Base-by-base conservation (phyloP, 1,139 yeast species). In the Meyerozyma sp. region DNA sequence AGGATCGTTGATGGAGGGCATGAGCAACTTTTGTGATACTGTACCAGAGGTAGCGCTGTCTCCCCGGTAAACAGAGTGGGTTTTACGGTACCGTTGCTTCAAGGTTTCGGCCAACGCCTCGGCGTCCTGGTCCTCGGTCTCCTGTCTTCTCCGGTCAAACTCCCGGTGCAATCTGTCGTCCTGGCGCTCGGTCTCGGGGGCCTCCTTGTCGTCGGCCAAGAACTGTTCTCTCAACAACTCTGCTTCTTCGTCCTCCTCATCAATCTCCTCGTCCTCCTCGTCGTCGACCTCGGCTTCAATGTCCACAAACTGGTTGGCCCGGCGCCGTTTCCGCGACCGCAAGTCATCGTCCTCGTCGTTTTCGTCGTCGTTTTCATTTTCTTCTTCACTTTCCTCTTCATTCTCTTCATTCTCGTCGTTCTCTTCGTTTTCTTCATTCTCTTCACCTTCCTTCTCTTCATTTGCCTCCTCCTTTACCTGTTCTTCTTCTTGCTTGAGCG, bases 251-350 rank as follows among this genome's bases (percentile, higher is more conserved):
- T 78, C 96, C 47, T 90, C 98, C 53, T 91, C 98, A 43, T 73
- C 78, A 41, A 89, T 84, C 35, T 84, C 91, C 36, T 93, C 98
- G 52, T 93, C 98, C 47, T 93, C 98, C 54, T 93, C 98, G 48
- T 93, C 98, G 62, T 94, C 96, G 46, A 93, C 99, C 62, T 93
- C 98, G 47, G 99, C 99, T 73, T 93, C 98, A 45, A 93, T 95
- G 85, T 93, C 99, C 66, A 93, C 77, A 65, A 93, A 93, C 72
- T 87, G 93, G 64, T 93, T 93, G 56, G 90, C 82, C 42, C 82
- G 79, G 62, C 84, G 81, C 66, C 84, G 74, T 63, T 80, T 79
- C 62, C 73, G 71, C 30, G 68, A 63, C 45, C 68, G 59, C 3
- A 67, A 66, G 8, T 65, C 64, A 13, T 63, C 73, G n/a, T 70